A percentile compares a stretch with the other conserved stretches of the same genome.
phyloP scores from a whole-genome alignment of 2,329 filamentous ascomycete genomes.

The Nemania sp. region DNA sequence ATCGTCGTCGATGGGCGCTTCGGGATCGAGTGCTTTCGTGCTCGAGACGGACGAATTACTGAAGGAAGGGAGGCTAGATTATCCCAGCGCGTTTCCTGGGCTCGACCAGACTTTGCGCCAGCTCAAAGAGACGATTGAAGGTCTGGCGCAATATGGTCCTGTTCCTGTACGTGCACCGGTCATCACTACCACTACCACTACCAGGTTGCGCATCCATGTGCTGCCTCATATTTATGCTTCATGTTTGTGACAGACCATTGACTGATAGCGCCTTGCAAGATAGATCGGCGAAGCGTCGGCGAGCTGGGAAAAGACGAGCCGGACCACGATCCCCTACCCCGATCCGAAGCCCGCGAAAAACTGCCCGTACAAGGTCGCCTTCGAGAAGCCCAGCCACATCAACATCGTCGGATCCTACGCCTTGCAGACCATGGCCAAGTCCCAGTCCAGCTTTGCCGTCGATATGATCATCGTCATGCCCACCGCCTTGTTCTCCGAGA shows the following conservation, averaged over 20 bases:
- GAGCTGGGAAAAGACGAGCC: slow-evolving; percentile 67
- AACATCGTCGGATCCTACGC: slow-evolving; percentile 91
- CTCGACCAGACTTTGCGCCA: slow-evolving; percentile 54
- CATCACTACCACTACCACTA: neutral
- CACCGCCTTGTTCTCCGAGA: slow-evolving; percentile 77
- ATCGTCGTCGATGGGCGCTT: slow-evolving; percentile 44
- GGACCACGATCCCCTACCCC: slow-evolving; percentile 80
- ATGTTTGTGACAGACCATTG: slow-evolving; percentile 3
- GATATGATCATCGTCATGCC: slow-evolving; percentile 92
- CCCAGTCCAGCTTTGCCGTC: slow-evolving; percentile 61
- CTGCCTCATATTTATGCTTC: neutral
- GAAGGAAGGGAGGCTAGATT: slow-evolving; percentile 57
- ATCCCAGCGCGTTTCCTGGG: slow-evolving; percentile 51
- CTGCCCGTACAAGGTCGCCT: slow-evolving; percentile 80
- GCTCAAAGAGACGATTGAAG: slow-evolving; percentile 57
- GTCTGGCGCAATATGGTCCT: slow-evolving; percentile 52
- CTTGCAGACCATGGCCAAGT: slow-evolving; percentile 71
- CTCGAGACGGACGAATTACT: slow-evolving; percentile 64
- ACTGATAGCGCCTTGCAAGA: neutral
- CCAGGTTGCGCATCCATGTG: neutral
- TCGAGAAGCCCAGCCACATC: slow-evolving; percentile 72
- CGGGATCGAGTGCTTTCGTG: slow-evolving; percentile 56
- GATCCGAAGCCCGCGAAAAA: slow-evolving; percentile 75
- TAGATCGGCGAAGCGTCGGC: slow-evolving; percentile 70
- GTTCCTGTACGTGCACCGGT: slow-evolving; percentile 49